Evolutionary conservation across 176 grass and related monocot species (phyloP).

Genomic region (Dactylis glomerata): DNA sequence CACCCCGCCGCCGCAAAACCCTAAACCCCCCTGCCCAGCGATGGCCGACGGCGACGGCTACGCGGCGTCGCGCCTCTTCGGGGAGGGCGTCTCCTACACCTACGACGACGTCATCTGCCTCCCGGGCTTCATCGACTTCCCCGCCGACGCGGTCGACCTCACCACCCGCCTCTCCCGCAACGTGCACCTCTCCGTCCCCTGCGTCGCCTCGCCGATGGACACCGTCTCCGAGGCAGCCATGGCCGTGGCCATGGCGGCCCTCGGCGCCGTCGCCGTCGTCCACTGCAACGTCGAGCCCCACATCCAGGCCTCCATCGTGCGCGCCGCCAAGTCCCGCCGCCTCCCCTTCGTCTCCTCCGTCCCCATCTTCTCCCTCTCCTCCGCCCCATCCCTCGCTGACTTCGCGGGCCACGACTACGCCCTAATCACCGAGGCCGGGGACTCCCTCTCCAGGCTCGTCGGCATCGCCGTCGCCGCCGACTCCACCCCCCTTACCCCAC

Average conservation of each 20-base stretch:
- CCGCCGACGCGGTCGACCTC: conserved; percentile 76
- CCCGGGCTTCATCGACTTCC: conserved; percentile 72
- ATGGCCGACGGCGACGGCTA: conserved; percentile 56
- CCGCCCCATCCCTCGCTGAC: conserved; percentile 23
- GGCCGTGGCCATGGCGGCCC: conserved; percentile 82
- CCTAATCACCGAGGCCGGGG: conserved; percentile 69
- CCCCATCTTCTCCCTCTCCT: conserved; percentile 49
- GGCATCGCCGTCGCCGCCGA: conserved; percentile 36
- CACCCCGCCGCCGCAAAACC: conserved; percentile 10
- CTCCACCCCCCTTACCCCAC: neutral
- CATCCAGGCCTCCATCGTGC: conserved; percentile 62
- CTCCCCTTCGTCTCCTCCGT: conserved; percentile 64
- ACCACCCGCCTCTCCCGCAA: conserved; percentile 80
- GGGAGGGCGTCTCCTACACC: conserved; percentile 73
- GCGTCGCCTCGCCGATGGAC: conserved; percentile 96
- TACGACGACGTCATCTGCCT: conserved; percentile 85
- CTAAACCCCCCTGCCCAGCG: neutral
- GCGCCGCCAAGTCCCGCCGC: conserved; percentile 73
- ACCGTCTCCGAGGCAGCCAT: conserved; percentile 84
- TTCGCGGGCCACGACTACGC: conserved; percentile 61
- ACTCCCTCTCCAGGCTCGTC: conserved; percentile 50
- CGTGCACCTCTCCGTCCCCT: conserved; percentile 65
- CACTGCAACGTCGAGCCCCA: conserved; percentile 62
- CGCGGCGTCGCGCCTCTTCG: conserved; percentile 55
- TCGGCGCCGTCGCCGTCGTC: conserved; percentile 66